Evolutionary conservation across 2,329 filamentous ascomycete genomes (phyloP), one percentile per base, ranked within the genome.

Genomic region (Penicillium capsulatum): DNA sequence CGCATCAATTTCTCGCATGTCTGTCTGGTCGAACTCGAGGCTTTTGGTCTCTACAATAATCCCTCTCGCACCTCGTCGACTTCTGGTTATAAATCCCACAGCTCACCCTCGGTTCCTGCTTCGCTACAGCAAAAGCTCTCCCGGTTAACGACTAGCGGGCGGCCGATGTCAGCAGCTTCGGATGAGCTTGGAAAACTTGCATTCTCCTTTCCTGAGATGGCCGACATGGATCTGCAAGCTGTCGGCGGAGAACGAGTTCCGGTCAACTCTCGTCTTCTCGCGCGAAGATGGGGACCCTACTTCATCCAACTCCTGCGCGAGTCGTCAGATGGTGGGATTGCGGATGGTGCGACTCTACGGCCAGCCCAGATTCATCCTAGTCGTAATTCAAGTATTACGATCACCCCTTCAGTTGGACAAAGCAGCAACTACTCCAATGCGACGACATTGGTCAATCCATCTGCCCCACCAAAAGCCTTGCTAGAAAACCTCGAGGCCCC

Each of bases 1-100:
- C 84, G 92, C 17, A 94, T 98, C 66, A 98, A 98, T 65, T 98
- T 97, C 62, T 86, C 86, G 7, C 94, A 98, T 59, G 81, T 97
- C 17, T 97, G 92, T 64, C 85, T 97, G 75, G 91, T 98, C 7
- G 92, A 98, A 65, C 74, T 98, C 8, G 92, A 98, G 61, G 90
- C 92, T 0, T 98, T 97, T 69, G 92, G 92, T 1, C 81, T 98
- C 30, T 97, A 96, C 63, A 91, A 97, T 60, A 98, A 97, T 61
- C 90, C 92, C 8, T 80, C 90, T 48, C 85, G 83, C 60, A 80
- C 76, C 1, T 73, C 79, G 3, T 86, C 91, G 1, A 81, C 87
- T 54, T 94, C 89, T 1, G 84, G 82, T 7, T 96, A 92, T 62
- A 75, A 84, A 40, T 96, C 90, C 1, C 83, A 87, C 16, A 95